Evolutionary conservation across 2,329 filamentous ascomycete species (phyloP), one percentile per base, ranked within the genome.

Genomic region (Claviceps digitariae): DNA sequence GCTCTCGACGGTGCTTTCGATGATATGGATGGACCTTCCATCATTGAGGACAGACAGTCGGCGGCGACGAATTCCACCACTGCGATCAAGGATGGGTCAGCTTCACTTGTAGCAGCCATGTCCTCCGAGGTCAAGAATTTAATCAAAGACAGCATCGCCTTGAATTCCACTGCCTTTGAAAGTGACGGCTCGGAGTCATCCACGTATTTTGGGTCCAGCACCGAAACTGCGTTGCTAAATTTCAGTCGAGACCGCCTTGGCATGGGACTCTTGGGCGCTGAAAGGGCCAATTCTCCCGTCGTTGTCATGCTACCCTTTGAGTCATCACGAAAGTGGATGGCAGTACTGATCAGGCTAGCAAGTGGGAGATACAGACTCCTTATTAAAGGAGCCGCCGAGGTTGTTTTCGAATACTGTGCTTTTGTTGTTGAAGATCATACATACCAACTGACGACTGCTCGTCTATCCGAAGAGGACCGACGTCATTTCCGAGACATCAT

Each of bases 301-400:
- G 65, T 72, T 2, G 69, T 76, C 29, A 72, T 78, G 56, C 68
- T 79, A 1, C 75, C 76, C 0, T 81, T 81, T 55, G 75, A 79
- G 56, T 78, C 77, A 0, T 67, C 69, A 0, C 69, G 72, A 36
- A 80, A 80, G 58, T 78, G 73, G 64, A 81, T 81, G 76, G 78
- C 74, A 3, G 74, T 75, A 2, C 69, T 80, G 23, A 63, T 77
- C 47, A 74, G 71, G 59, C 66, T 78, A 1, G 61, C 67, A 0
- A 62, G 70, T 52, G 73, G 70, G 2, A 67, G 61, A 31, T 78
- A 75, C 56, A 71, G 78, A 13, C 67, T 79, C 1, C 68, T 78
- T 23, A 73, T 79, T 55, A 81, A 81, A 59, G 78, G 78, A 21
- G 78, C 78, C 2, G 77, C 77, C 0, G 78, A 82, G 57, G 76